Evolutionary conservation across 768 basidiomycete genomes (phyloP).

Genomic region (Dentipellis sp.): DNA sequence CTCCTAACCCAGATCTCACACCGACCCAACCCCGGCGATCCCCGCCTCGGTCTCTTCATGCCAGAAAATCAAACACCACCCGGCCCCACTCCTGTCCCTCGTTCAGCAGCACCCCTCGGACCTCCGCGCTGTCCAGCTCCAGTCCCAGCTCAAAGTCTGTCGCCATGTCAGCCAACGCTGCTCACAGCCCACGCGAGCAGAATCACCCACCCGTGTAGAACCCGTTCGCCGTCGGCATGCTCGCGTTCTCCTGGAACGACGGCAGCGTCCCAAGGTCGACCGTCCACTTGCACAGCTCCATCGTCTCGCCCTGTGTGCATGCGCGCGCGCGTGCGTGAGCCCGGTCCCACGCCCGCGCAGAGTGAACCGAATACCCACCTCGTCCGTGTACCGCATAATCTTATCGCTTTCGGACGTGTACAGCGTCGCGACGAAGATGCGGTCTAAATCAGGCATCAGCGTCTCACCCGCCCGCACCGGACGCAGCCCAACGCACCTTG

Average conservation of each 20-base stretch:
- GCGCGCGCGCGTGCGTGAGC: not conserved
- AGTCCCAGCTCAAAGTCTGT: slow-evolving; percentile 78
- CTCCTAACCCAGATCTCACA: not conserved
- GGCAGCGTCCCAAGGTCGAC: slow-evolving; percentile 75
- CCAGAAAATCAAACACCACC: slow-evolving; percentile 49
- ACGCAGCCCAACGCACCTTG: slow-evolving; percentile 30
- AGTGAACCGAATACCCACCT: slow-evolving; percentile 30
- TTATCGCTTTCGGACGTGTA: slow-evolving; percentile 71
- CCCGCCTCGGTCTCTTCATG: slow-evolving; percentile 14
- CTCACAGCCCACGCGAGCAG: not conserved
- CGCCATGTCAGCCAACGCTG: not conserved
- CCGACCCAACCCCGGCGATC: not conserved
- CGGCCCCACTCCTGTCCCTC: slow-evolving; percentile 77
- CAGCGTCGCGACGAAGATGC: slow-evolving; percentile 72
- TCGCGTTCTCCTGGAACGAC: slow-evolving; percentile 66
- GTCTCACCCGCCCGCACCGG: slow-evolving; percentile 7
- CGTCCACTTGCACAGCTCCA: slow-evolving; percentile 79
- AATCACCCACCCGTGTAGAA: slow-evolving; percentile 65
- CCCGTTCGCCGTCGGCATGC: slow-evolving; percentile 43
- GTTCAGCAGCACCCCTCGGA: slow-evolving; percentile 70
- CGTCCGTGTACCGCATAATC: slow-evolving; percentile 78
- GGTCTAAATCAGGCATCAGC: slow-evolving; percentile 36
- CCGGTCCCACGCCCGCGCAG: not conserved
- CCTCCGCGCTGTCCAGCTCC: slow-evolving; percentile 80
- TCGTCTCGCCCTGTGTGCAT: slow-evolving; percentile 49